Evolutionary conservation across 139 green algal genomes (phyloP).

Genomic region (Haematococcus lacustris): DNA sequence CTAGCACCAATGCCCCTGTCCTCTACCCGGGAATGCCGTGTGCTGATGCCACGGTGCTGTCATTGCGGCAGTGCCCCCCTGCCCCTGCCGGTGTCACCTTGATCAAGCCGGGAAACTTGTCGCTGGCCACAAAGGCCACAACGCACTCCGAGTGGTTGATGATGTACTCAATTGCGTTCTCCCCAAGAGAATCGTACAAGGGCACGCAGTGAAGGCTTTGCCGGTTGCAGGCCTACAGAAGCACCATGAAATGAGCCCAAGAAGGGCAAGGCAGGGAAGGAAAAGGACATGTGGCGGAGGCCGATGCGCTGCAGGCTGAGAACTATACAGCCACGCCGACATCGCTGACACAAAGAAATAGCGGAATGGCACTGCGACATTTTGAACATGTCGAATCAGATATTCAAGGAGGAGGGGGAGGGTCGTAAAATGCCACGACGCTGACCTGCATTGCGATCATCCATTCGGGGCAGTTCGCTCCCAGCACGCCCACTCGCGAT

Average conservation of each 20-base stretch:
- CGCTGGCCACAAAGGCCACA: conserved; percentile 40
- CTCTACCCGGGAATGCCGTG: no score
- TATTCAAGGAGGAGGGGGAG: background rate
- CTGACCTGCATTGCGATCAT: conserved; percentile 86
- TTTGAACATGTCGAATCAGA: background rate
- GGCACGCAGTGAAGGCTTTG: conserved; percentile 81
- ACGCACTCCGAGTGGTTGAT: conserved; percentile 64
- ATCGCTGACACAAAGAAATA: no score
- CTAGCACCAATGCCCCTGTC: no score
- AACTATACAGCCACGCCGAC: no score
- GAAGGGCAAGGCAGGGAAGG: background rate
- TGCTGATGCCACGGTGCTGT: no score
- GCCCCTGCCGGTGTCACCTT: no score
- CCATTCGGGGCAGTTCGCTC: conserved; percentile 83
- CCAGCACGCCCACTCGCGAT: conserved; percentile 59
- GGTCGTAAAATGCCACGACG: no score
- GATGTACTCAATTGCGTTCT: conserved; percentile 90
- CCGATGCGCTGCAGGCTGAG: background rate
- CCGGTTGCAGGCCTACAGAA: conserved; percentile 83
- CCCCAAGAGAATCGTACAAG: conserved; percentile 90
- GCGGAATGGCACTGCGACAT: background rate
- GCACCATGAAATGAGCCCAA: conserved; percentile 1
- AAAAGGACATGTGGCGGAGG: background rate
- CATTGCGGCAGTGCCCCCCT: no score
- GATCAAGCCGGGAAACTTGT: conserved; percentile 60